phyloP scores from a whole-genome alignment of 1,284 basidiomycete species.

The Testicularia cyperi region DNA sequence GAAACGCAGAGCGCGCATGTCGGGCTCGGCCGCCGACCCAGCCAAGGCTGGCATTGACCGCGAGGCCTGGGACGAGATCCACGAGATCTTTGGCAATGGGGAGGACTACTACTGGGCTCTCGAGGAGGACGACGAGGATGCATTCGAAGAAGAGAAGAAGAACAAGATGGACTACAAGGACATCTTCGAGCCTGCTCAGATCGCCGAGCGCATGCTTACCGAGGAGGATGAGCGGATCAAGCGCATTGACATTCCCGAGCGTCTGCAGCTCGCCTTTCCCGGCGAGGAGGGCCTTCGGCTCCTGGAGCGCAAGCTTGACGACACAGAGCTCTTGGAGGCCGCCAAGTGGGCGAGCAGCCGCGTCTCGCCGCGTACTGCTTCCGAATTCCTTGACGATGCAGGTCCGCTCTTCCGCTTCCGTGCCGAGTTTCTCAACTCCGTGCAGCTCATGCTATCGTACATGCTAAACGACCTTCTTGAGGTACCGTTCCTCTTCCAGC shows the following conservation, averaged over 20 bases:
- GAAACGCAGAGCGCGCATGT: constrained; percentile 48
- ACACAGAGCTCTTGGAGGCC: constrained; percentile 76
- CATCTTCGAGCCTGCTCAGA: constrained; percentile 97
- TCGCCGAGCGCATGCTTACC: constrained; percentile 83
- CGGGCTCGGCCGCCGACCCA: constrained; percentile 69
- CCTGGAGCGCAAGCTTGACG: constrained; percentile 68
- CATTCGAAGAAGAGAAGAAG: constrained; percentile 42
- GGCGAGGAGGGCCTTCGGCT: constrained; percentile 65
- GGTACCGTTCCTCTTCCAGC: constrained; percentile 91
- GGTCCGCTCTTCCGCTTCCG: constrained; percentile 69
- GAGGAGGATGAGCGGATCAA: constrained; percentile 88
- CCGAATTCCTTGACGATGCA: constrained; percentile 67
- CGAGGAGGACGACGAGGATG: constrained; percentile 63
- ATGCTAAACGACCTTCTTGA: constrained; percentile 85
- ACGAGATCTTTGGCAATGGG: constrained; percentile 95
- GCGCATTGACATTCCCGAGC: constrained; percentile 89
- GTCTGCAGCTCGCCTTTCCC: constrained; percentile 83
- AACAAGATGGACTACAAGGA: constrained; percentile 76
- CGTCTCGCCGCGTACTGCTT: constrained; percentile 67
- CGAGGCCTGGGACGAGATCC: constrained; percentile 95
- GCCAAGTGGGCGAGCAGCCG: constrained; percentile 85
- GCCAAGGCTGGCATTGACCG: constrained; percentile 43
- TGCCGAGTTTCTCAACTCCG: constrained; percentile 74
- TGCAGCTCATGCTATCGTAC: constrained; percentile 77
- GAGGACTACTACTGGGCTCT: constrained; percentile 95